Conservation (phyloP, 176 grass and related monocot species). For the Carex cristatella region DNA sequence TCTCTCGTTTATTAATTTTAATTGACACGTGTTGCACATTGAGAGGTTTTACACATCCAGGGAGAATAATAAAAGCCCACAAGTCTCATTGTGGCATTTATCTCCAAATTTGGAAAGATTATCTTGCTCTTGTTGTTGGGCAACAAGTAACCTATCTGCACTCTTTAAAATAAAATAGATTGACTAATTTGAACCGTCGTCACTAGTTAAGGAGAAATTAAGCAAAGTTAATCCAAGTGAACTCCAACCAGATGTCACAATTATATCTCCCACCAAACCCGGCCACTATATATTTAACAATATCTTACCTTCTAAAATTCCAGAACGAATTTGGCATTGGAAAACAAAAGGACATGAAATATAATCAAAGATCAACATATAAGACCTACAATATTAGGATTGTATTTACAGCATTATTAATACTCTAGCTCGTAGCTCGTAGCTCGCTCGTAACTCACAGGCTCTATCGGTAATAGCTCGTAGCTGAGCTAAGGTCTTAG, state of each 20-base stretch:
- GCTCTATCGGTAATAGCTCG: no score
- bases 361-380: neutral
- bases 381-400: neutral
- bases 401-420: neutral
- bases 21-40: neutral
- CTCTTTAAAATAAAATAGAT: neutral
- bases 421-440: no score
- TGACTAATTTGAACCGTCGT: neutral
- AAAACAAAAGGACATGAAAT: neutral
- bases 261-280: no score
- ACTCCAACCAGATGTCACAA: neutral
- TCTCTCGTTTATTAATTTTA: neutral
- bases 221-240: neutral
- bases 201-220: neutral
- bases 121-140: neutral
- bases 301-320: neutral
- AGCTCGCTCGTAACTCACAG: no score
- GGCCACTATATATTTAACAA: neutral
- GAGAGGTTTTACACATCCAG: neutral
- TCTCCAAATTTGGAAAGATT: constrained; percentile 12
- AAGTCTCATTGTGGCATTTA: neutral
- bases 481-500: no score
- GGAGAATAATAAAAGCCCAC: neutral
- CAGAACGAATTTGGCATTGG: neutral
- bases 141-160: neutral